A percentile compares a stretch with the other conserved stretches of the same genome.
Evolutionary conservation across 306 rosid species (phyloP).

Genomic region (Quercus alba): DNA sequence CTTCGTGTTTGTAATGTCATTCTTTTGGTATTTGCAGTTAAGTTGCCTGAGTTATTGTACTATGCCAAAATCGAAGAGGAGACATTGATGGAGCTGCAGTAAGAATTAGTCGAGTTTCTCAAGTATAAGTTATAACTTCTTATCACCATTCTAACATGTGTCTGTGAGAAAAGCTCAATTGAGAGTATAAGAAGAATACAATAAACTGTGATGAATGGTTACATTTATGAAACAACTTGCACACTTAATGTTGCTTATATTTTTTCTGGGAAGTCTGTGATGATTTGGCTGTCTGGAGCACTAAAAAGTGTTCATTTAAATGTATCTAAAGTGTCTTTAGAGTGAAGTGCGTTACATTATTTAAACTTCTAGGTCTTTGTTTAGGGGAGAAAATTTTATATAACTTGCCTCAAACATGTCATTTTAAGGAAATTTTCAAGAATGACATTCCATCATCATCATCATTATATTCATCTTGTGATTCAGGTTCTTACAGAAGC

Average conservation of each 20-base stretch:
- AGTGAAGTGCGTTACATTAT: background rate
- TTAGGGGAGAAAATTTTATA: background rate
- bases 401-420: background rate
- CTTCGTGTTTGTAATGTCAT: constrained; percentile 9
- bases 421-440: background rate
- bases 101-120: constrained; percentile 65
- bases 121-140: constrained; percentile 46
- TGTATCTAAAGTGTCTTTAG: background rate
- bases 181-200: background rate
- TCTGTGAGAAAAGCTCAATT: background rate
- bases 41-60: constrained; percentile 73
- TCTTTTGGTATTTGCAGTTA: constrained; percentile 50
- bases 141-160: background rate
- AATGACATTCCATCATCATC: background rate
- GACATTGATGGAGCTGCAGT: constrained; percentile 53
- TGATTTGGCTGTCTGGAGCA: background rate
- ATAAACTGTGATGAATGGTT: background rate
- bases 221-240: background rate
- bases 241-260: background rate
- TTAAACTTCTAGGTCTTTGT: background rate
- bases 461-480: background rate
- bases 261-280: background rate
- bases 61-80: constrained; percentile 65
- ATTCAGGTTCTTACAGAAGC: constrained; percentile 73
- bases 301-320: background rate